A percentile compares a stretch with the other conserved stretches of the same genome.
phyloP scores from a whole-genome alignment of 2,329 filamentous ascomycete genomes.

The Paraphoma sp. region DNA sequence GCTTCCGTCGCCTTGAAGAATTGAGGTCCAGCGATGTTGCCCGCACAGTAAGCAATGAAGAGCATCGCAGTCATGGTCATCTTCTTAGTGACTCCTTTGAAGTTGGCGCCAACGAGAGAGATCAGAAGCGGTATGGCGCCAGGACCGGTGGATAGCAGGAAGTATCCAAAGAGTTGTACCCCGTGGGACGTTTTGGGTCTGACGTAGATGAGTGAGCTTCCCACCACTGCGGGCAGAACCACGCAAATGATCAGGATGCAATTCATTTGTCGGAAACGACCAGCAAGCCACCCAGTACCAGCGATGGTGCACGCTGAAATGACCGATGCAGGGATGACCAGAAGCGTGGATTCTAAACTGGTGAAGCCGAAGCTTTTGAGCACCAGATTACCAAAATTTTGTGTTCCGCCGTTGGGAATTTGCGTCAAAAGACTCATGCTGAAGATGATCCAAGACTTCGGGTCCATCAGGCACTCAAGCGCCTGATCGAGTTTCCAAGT shows the following conservation, averaged over 20 bases:
- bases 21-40: slow-evolving; percentile 41
- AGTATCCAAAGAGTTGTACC: slow-evolving; percentile 29
- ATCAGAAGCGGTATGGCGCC: slow-evolving; percentile 26
- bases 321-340: slow-evolving; percentile 23
- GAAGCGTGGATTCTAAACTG: slow-evolving; percentile 44
- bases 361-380: slow-evolving; percentile 55
- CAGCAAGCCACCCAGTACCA: slow-evolving; percentile 21
- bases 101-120: slow-evolving; percentile 24
- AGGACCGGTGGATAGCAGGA: slow-evolving; percentile 27
- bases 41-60: slow-evolving; percentile 45
- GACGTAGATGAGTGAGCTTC: slow-evolving; percentile 19
- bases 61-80: slow-evolving; percentile 45
- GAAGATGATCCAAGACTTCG: slow-evolving; percentile 25
- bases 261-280: slow-evolving; percentile 16
- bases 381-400: slow-evolving; percentile 42
- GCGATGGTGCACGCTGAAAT: slow-evolving; percentile 21
- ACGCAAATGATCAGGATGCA: slow-evolving; percentile 23
- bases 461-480: slow-evolving; percentile 21
- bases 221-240: slow-evolving; percentile 18
- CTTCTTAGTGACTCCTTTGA: slow-evolving; percentile 48
- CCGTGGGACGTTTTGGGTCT: slow-evolving; percentile 16
- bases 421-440: slow-evolving; percentile 12
- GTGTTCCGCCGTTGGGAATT: slow-evolving; percentile 11
- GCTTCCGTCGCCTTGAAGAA: slow-evolving; percentile 21
- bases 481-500: slow-evolving; percentile 20